Evolutionary conservation across 2,329 filamentous ascomycete species (phyloP), one percentile per base, ranked within the genome.

Genomic region (Xylariales sp.): DNA sequence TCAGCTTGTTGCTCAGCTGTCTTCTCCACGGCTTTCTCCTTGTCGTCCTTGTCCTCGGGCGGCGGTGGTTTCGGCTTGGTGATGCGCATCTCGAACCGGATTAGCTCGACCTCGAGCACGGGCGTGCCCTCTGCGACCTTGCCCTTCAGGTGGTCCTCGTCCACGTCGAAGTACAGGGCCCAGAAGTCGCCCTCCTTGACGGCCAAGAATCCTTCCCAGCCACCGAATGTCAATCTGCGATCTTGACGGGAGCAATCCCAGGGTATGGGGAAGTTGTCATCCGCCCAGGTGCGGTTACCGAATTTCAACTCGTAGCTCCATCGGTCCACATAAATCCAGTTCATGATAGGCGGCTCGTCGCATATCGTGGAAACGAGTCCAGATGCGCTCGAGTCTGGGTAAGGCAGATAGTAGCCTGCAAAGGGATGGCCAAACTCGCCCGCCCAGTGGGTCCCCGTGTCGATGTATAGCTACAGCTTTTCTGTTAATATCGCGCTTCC

Each of bases 321-420:
- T 46, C 78, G 77, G 69, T 85, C 80, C 41, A 84, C 77, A 65
- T 81, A 85, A 68, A 85, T 81, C 83, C 83, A 85, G 73, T 85
- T 85, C 78, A 85, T 81, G 62, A 84, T 78, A 0, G 83, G 83
- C 12, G 83, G 82, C 8, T 82, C 82, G 53, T 84, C 81, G 43
- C 79, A 81, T 46, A 84, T 84, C 5, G 81, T 84, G 10, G 81
- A 83, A 28, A 84, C 83, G 1, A 85, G 79, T 1, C 83, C 83
- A 16, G 82, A 79, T 48, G 81, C 78, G 9, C 76, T 75, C 18
- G 78, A 65, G 6, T 86, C 85, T 4, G 86, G 86, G 70, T 87
- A 88, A 0, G 85, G 83, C 12, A 88, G 79, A 71, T 83, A 88
- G 71, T 89, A 88, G 16, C 86, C 86, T 2, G 85, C 81, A 72